A percentile compares a stretch with the other conserved stretches of the same genome.
These are phyloP conservation scores for Nematocida sp. DNA, from an alignment of 371 early-diverging fungal species.

Conservation along the genomic window DNA sequence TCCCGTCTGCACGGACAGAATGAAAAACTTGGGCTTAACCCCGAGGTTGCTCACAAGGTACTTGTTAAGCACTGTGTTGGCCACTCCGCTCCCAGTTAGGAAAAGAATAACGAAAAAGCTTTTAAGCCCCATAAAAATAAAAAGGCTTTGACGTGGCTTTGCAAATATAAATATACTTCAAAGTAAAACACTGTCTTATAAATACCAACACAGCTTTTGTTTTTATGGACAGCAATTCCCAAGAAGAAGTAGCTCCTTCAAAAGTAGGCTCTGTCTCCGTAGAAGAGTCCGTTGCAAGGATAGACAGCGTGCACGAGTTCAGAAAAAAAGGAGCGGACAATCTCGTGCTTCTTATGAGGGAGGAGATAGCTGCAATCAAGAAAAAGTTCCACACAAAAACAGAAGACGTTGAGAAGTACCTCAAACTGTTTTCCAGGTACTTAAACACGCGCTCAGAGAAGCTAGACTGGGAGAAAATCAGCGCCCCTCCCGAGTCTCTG, in stretches of 20 bases:
- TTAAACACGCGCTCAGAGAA: constrained; percentile 54
- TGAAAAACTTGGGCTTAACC: constrained; percentile 52
- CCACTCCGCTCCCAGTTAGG: constrained; percentile 14
- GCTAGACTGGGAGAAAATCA: constrained; percentile 62
- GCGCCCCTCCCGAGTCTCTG: constrained; percentile 56
- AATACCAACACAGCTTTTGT: constrained; percentile 13
- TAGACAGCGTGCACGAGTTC: constrained; percentile 49
- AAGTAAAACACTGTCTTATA: constrained; percentile 21
- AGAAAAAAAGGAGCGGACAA: constrained; percentile 40
- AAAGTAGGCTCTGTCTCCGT: not conserved
- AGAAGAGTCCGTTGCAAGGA: not conserved
- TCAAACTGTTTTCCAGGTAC: constrained; percentile 58
- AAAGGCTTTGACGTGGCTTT: too few relatives aligned
- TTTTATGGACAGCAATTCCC: constrained; percentile 1
- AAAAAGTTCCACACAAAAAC: constrained; percentile 25
- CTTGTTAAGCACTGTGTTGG: constrained; percentile 58
- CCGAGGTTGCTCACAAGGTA: constrained; percentile 53
- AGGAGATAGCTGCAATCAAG: constrained; percentile 52
- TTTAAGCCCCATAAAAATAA: too few relatives aligned
- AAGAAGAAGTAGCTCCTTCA: constrained; percentile 7
- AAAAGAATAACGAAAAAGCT: too few relatives aligned
- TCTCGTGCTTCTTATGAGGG: constrained; percentile 54
- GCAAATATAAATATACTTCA: too few relatives aligned
- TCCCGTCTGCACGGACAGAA: constrained; percentile 56
- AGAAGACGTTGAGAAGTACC: constrained; percentile 57